phyloP scores from a whole-genome alignment of 805 yeast species.

The Pichia occidentalis region DNA sequence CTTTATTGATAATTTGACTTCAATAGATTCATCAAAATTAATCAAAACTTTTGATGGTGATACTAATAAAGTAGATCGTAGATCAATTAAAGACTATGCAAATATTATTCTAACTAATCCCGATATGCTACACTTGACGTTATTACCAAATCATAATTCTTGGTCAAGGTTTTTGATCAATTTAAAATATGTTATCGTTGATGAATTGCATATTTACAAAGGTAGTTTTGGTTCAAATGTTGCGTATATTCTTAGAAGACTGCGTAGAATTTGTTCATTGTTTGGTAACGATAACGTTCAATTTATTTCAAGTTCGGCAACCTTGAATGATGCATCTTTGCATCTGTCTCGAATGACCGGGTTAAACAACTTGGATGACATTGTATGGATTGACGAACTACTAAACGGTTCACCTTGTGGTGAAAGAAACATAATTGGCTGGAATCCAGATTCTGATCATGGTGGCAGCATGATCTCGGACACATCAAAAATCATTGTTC shows the following conservation, averaged over 20 bases:
- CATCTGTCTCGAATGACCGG: slow-evolving; percentile 79
- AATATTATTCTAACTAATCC: slow-evolving; percentile 91
- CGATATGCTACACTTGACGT: slow-evolving; percentile 81
- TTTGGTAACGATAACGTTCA: slow-evolving; percentile 48
- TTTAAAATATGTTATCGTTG: slow-evolving; percentile 70
- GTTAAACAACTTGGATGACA: slow-evolving; percentile 35
- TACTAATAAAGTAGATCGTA: slow-evolving; percentile 56
- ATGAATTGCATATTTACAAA: slow-evolving; percentile 79
- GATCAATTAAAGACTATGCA: slow-evolving; percentile 51
- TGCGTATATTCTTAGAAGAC: slow-evolving; percentile 72
- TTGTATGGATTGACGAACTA: slow-evolving; percentile 47
- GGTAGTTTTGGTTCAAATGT: slow-evolving; percentile 95
- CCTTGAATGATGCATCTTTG: slow-evolving; percentile 63
- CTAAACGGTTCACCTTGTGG: slow-evolving; percentile 87
- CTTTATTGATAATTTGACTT: slow-evolving; percentile 10
- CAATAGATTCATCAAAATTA: slow-evolving; percentile 6
- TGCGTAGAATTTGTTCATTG: slow-evolving; percentile 55
- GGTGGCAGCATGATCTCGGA: slow-evolving; percentile 60
- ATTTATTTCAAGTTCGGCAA: slow-evolving; percentile 91
- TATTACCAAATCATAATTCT: slow-evolving; percentile 66
- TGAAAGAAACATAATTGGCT: slow-evolving; percentile 62
- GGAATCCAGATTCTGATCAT: slow-evolving; percentile 79
- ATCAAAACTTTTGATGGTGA: slow-evolving; percentile 82
- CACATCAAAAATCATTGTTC: slow-evolving; percentile 67
- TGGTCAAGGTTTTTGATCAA: slow-evolving; percentile 71